Base-by-base conservation (phyloP, 2,329 filamentous ascomycete genomes). In the Colletotrichum navitas region DNA sequence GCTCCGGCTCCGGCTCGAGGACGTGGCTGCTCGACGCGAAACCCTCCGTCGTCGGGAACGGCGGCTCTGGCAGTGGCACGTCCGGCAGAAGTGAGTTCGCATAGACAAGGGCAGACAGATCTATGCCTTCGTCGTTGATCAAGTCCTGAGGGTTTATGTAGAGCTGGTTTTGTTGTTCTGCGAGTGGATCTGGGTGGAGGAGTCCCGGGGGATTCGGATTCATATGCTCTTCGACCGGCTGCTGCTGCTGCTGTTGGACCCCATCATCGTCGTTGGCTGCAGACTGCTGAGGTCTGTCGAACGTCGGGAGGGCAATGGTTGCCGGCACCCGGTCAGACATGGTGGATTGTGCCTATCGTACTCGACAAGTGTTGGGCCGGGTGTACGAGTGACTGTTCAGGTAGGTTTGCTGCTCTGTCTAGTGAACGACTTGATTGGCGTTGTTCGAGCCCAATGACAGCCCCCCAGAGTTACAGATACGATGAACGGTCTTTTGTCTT, bases 291-390 rank as follows among this genome's bases (percentile, higher is more conserved):
- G 29, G 14, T 24, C 43, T 14, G 26, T 36, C 18, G n/a, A 61
- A 61, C 21, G 58, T 65, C 8, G 67, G 67, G 41, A 70, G 67
- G 55, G 62, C 55, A 39, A 70, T 66, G n/a, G 3, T 47, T 41
- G 52, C 47, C 26, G 67, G 67, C 21, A 70, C 62, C 43, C 36
- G 29, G 14, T 47, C 16, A 18, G 68, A 63, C 68, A 62, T 70
- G 10, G n/a, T 58, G 18, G 34, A 32, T 14, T 21, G 12, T 16
- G 41, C 26, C 18, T 1, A 32, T 18, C 14, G 16, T 49, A 12
- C 55, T 60, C 43, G 39, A 54, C 24, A 34, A 39, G 45, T 39
- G 18, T 62, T 55, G 36, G 21, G 34, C 26, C 34, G 1, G 5
- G 24, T 54, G 41, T 18, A 7, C 11, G 14, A 4, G 2, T 36